phyloP scores from a whole-genome alignment of 1,284 basidiomycete genomes.

The Cryptococcus wingfieldii region DNA sequence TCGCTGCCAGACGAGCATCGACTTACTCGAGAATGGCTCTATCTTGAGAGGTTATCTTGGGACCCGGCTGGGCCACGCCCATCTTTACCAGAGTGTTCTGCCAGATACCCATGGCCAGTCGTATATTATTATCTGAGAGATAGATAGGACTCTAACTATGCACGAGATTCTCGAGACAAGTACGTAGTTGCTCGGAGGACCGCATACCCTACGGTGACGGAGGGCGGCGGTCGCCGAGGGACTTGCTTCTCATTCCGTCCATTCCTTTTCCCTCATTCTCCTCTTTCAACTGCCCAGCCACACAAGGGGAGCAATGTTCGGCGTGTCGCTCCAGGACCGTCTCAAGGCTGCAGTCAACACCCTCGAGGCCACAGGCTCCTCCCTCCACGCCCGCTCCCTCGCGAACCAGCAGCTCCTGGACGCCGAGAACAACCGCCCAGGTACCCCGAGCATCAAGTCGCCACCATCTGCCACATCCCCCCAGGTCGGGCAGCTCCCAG shows the following conservation, averaged over 20 bases:
- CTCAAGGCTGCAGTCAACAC: slow-evolving; percentile 43
- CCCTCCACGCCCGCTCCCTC: slow-evolving; percentile 34
- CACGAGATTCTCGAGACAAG: no score
- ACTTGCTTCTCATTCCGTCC: no score
- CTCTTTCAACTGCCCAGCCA: no score
- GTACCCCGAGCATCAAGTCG: background rate
- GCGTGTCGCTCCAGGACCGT: slow-evolving; percentile 33
- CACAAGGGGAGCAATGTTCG: slow-evolving; percentile 24
- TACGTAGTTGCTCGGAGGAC: no score
- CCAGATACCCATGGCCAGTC: slow-evolving; percentile 34
- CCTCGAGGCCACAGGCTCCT: slow-evolving; percentile 37
- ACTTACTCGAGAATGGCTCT: slow-evolving; percentile 87
- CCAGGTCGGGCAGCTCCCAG: background rate
- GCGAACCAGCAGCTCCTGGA: slow-evolving; percentile 14
- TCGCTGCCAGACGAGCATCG: background rate
- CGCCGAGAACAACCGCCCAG: background rate
- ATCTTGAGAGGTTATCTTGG: slow-evolving; percentile 90
- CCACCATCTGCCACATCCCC: background rate
- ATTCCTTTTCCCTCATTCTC: no score
- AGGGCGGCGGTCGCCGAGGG: no score
- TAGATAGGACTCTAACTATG: no score
- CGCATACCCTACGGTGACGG: no score
- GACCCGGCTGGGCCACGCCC: slow-evolving; percentile 63
- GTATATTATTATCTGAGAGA: no score
- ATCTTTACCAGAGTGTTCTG: slow-evolving; percentile 38